phyloP scores from a whole-genome alignment of 2,329 filamentous ascomycete genomes.

The Didymella lethalis region DNA sequence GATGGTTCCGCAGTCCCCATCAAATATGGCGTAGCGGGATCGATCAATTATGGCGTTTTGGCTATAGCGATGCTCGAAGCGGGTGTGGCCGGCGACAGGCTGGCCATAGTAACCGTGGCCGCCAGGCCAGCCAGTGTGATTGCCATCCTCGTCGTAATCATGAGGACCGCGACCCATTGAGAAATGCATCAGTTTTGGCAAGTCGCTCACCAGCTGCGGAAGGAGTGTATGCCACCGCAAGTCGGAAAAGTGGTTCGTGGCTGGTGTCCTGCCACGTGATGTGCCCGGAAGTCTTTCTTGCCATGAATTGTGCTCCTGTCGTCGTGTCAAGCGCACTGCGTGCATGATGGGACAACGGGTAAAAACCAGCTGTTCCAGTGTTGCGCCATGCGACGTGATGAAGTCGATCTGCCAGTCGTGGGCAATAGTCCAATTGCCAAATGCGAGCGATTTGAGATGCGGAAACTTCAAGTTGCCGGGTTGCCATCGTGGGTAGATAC shows the following conservation, averaged over 20 bases:
- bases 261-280: not conserved
- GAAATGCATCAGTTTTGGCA: slow-evolving; percentile 10
- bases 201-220: not conserved
- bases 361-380: slow-evolving; percentile 54
- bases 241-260: not conserved
- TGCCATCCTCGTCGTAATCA: not conserved
- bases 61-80: slow-evolving; percentile 7
- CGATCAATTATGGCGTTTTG: not conserved
- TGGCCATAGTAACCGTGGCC: not conserved
- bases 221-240: slow-evolving; percentile 15
- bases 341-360: slow-evolving; percentile 54
- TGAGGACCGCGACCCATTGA: slow-evolving; percentile 9
- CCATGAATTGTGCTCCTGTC: slow-evolving; percentile 11
- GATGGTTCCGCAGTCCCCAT: not conserved
- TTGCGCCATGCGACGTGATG: slow-evolving; percentile 52
- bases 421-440: slow-evolving; percentile 55
- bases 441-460: slow-evolving; percentile 49
- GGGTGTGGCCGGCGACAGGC: not conserved
- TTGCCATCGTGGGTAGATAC: slow-evolving; percentile 51
- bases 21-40: slow-evolving; percentile 12
- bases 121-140: not conserved
- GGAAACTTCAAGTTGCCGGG: slow-evolving; percentile 44
- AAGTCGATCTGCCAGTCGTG: slow-evolving; percentile 59
- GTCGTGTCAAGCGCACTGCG: slow-evolving; percentile 6
- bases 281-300: not conserved